Evolutionary conservation across 345 rosid genomes (phyloP).

Genomic region (Cardiospermum halicacabum): DNA sequence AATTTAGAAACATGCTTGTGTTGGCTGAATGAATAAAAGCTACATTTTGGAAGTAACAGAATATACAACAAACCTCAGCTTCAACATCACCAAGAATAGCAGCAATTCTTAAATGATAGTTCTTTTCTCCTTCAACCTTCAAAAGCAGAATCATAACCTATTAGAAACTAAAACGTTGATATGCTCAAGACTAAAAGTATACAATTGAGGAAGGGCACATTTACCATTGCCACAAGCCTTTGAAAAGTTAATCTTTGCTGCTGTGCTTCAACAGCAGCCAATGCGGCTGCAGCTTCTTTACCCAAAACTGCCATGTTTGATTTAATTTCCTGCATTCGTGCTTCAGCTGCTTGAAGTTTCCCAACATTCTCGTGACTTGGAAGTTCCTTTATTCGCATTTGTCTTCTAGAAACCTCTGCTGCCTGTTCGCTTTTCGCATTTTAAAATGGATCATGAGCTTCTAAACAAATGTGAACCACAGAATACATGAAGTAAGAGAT

Average conservation of each 20-base stretch:
- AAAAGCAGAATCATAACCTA: conserved; percentile 8
- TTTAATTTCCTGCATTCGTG: conserved; percentile 73
- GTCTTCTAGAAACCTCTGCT: conserved; percentile 69
- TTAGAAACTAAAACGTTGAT: conserved; percentile 8
- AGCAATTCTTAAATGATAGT: conserved; percentile 77
- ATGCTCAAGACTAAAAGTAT: conserved; percentile 9
- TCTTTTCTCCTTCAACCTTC: conserved; percentile 95
- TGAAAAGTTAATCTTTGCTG: conserved; percentile 90
- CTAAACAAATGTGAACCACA: conserved; percentile 9
- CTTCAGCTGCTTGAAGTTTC: conserved; percentile 81
- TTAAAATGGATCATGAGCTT: conserved; percentile 27
- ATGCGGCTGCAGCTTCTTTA: conserved; percentile 94
- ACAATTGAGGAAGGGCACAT: conserved; percentile 1
- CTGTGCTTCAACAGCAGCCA: conserved; percentile 95
- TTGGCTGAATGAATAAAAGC: neutral
- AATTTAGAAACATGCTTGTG: conserved; percentile 10
- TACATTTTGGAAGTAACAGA: conserved; percentile 1
- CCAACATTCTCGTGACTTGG: conserved; percentile 90
- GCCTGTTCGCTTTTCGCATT: conserved; percentile 53
- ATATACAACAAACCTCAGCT: conserved; percentile 75
- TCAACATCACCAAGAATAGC: conserved; percentile 92
- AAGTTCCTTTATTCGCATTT: conserved; percentile 71
- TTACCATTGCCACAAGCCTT: conserved; percentile 88
- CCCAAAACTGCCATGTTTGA: conserved; percentile 96
- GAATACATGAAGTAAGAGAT: conserved; percentile 2